Evolutionary conservation across 2,329 filamentous ascomycete genomes (phyloP), one percentile per base, ranked within the genome.

Genomic region (Achaetomium macrosporum): DNA sequence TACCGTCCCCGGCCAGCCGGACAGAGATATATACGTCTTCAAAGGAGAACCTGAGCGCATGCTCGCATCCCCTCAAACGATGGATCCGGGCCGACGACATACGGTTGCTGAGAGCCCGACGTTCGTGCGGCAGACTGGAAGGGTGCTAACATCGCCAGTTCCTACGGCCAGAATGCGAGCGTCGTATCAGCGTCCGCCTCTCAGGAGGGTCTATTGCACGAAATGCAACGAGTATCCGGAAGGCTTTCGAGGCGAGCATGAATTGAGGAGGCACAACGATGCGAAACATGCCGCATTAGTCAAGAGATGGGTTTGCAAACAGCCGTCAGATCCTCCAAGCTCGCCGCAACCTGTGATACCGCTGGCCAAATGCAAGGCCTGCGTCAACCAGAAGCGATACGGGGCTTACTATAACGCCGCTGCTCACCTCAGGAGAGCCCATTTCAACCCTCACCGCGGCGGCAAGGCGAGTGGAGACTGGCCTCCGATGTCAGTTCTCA

Each of bases 241-340:
- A 56, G 90, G 91, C 5, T 96, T 96, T 68, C 85, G 91, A 42
- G 91, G 91, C 53, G 90, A 95, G 51, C 91, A 96, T 68, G 91
- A 96, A 68, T 76, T 90, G 45, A 77, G 85, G 51, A 78, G 87
- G 53, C 87, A 91, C 66, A 75, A 72, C 16, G 77, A 81, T 55
- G 77, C 78, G 5, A 80, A 80, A 55, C 78, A 82, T 59, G 76
- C 78, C 3, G 71, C 76, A 10, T 63, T 78, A 35, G 76, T 79
- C 29, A 78, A 77, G 63, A 69, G 76, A 61, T 82, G 77, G 76
- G 73, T 81, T 16, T 81, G 78, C 65, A 75, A 72, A 30, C 77
- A 81, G 57, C 77, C 77, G 25, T 69, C 73, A 15, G 68, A 59
- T 37, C 60, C 66, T 41, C 55, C 68, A 37, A 60, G 64, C 59